Evolutionary conservation across 305 asterid species (phyloP).

Genomic region (Fraxinus xanthoxyloides): DNA sequence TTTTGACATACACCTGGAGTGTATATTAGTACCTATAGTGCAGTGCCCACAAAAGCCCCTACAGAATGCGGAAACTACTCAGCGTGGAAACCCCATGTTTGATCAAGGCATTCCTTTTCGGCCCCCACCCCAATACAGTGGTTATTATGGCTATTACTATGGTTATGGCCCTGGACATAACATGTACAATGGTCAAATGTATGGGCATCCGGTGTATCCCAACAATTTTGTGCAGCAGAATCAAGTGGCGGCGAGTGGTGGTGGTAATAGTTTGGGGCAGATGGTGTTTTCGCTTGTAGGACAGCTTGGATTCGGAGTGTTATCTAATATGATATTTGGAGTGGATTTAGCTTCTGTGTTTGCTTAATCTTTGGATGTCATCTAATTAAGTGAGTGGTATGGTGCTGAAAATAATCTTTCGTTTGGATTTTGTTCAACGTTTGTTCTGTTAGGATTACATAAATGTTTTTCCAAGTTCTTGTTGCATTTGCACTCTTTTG

Average conservation of each 20-base stretch:
- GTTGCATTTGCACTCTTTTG: not conserved
- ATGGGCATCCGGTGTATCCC: slow-evolving; percentile 12
- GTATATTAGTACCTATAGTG: slow-evolving; percentile 34
- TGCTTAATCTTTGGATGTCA: no score
- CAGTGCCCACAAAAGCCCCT: not conserved
- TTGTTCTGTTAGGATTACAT: no score
- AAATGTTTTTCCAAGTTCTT: slow-evolving; percentile 26
- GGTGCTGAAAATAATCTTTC: no score
- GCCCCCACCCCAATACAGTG: slow-evolving; percentile 27
- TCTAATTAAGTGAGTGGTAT: no score
- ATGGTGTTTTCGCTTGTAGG: slow-evolving; percentile 42
- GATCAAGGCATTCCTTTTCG: slow-evolving; percentile 30
- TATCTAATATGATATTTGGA: slow-evolving; percentile 41
- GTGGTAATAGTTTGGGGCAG: slow-evolving; percentile 10
- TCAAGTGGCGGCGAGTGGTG: not conserved
- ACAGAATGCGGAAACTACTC: not conserved
- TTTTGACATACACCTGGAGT: slow-evolving; percentile 40
- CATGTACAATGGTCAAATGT: not conserved
- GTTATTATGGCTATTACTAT: not conserved
- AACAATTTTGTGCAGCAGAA: slow-evolving; percentile 7
- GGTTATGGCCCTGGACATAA: slow-evolving; percentile 9
- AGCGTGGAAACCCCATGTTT: slow-evolving; percentile 25
- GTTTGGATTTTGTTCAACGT: not conserved
- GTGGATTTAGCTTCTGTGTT: slow-evolving; percentile 25
- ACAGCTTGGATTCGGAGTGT: slow-evolving; percentile 36